phyloP scores from a whole-genome alignment of 1,139 yeast genomes.

The Keqinozyma sinolaborantium region DNA sequence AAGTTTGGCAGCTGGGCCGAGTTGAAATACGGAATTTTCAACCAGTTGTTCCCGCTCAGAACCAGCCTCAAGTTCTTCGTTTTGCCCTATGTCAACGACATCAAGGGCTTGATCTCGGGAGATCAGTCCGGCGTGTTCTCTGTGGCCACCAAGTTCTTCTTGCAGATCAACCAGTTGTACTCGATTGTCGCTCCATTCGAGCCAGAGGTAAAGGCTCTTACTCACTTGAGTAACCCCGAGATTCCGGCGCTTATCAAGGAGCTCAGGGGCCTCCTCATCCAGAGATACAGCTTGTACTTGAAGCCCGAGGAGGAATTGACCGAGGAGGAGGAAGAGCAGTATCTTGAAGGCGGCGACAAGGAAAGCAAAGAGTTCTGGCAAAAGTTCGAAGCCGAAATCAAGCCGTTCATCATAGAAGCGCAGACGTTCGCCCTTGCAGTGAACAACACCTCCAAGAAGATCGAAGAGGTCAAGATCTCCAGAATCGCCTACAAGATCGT shows the following conservation, averaged over 20 bases:
- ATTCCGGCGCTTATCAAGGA: not conserved
- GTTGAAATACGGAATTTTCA: not conserved
- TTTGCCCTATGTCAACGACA: not conserved
- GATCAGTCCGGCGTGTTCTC: not conserved
- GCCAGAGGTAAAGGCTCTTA: not conserved
- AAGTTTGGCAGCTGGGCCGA: not conserved
- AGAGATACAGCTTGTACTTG: not conserved
- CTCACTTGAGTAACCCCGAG: not conserved
- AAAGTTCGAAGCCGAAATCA: not conserved
- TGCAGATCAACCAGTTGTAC: not conserved
- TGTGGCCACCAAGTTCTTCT: not conserved
- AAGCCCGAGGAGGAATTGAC: not conserved
- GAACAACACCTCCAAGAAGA: not conserved
- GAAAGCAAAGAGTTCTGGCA: not conserved
- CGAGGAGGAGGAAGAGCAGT: not conserved
- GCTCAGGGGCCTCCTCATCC: not conserved
- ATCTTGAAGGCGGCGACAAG: not conserved
- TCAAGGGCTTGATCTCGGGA: not conserved
- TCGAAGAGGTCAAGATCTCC: not conserved
- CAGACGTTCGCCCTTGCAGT: not conserved
- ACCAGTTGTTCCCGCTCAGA: not conserved
- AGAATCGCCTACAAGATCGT: not conserved
- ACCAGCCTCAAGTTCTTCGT: not conserved
- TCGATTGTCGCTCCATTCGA: not conserved
- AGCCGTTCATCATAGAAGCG: not conserved